phyloP scores from a whole-genome alignment of 202 grass and related monocot species.

The Setaria viridis region DNA sequence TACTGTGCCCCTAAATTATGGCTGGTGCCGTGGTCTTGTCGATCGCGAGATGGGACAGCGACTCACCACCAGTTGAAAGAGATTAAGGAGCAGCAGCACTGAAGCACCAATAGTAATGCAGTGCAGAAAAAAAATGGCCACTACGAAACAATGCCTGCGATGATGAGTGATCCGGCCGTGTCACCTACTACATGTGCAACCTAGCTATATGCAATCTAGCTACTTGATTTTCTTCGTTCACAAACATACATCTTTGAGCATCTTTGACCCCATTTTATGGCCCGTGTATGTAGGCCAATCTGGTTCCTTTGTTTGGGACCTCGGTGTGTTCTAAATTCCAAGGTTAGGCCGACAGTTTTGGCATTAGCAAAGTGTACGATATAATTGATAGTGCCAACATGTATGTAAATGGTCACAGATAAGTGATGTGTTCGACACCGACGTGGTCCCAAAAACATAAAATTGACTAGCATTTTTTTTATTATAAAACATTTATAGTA shows the following conservation, averaged over 20 bases:
- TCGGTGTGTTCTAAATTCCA: neutral
- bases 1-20: neutral
- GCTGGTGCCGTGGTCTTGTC: neutral
- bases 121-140: neutral
- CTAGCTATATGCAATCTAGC: neutral
- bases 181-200: too few relatives aligned
- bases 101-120: neutral
- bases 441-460: neutral
- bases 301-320: neutral
- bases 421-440: neutral
- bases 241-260: neutral
- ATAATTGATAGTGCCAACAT: neutral
- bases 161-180: neutral
- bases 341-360: neutral
- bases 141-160: neutral
- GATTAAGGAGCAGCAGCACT: neutral
- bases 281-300: neutral
- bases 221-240: neutral
- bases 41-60: neutral
- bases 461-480: neutral
- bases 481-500: neutral
- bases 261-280: neutral
- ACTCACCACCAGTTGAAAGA: constrained; percentile 19
- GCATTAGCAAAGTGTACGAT: neutral
- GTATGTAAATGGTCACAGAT: neutral